Evolutionary conservation across 2,329 filamentous ascomycete genomes (phyloP).

Genomic region (Colletotrichum simmondsii): DNA sequence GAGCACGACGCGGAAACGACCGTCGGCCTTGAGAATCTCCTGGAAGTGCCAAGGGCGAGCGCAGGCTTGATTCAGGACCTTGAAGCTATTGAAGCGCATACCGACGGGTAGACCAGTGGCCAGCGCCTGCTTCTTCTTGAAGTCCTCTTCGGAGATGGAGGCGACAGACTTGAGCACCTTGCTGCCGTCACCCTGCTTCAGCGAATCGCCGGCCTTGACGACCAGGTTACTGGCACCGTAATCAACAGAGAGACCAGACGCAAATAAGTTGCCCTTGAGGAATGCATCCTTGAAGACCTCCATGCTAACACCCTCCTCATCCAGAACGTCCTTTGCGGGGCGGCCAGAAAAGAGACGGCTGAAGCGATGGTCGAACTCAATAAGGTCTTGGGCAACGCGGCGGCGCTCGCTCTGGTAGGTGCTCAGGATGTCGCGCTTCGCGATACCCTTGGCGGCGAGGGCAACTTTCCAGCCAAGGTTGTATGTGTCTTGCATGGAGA

Average conservation of each 20-base stretch:
- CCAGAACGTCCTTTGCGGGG: conserved; percentile 69
- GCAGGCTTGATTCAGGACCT: conserved; percentile 69
- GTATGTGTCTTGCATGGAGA: conserved; percentile 74
- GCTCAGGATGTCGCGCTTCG: conserved; percentile 53
- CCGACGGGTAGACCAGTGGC: conserved; percentile 59
- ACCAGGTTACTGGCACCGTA: conserved; percentile 68
- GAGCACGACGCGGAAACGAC: conserved; percentile 68
- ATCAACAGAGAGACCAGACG: conserved; percentile 60
- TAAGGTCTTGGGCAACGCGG: conserved; percentile 66
- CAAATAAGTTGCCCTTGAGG: conserved; percentile 68
- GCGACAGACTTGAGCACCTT: conserved; percentile 41
- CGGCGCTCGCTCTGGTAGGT: conserved; percentile 66
- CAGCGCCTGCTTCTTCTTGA: conserved; percentile 41
- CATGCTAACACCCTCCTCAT: conserved; percentile 71
- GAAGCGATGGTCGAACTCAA: conserved; percentile 71
- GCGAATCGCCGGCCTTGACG: conserved; percentile 58
- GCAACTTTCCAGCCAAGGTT: conserved; percentile 70
- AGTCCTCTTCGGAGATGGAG: conserved; percentile 42
- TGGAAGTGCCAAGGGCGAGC: conserved; percentile 70
- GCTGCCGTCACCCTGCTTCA: conserved; percentile 58
- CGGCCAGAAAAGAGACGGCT: conserved; percentile 65
- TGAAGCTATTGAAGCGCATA: conserved; percentile 68
- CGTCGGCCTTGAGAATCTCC: conserved; percentile 64
- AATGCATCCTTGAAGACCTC: conserved; percentile 71
- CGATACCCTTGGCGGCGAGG: conserved; percentile 55